These are phyloP conservation scores for Gossypium mustelinum DNA, from an alignment of 345 rosid species.

Conservation along the genomic window DNA sequence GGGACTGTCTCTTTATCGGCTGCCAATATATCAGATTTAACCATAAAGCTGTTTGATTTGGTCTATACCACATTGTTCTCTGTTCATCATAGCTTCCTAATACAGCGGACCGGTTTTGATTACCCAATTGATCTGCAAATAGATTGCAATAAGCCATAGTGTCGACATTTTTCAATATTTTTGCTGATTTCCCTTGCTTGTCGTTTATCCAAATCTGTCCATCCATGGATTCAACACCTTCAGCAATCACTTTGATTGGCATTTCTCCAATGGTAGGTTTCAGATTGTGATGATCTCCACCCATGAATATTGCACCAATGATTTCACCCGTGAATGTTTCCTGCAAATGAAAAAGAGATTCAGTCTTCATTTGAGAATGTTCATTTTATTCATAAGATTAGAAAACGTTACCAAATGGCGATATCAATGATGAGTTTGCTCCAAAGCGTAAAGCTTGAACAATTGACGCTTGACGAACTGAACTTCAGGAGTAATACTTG, in stretches of 20 bases:
- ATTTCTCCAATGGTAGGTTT: conserved; percentile 34
- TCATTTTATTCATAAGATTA: neutral
- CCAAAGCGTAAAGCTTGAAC: conserved; percentile 45
- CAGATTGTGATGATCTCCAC: conserved; percentile 33
- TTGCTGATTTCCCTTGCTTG: conserved; percentile 38
- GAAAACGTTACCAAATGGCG: conserved; percentile 48
- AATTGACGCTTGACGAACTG: conserved; percentile 44
- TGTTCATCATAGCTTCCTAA: conserved; percentile 76
- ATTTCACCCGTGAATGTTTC: conserved; percentile 78
- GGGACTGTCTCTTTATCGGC: conserved; percentile 21
- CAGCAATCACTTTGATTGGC: conserved; percentile 45
- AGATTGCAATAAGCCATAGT: conserved; percentile 32
- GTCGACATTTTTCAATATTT: conserved; percentile 44
- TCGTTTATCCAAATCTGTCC: conserved; percentile 45
- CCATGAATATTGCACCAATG: conserved; percentile 64
- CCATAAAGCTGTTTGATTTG: conserved; percentile 17
- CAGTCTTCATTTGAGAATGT: neutral
- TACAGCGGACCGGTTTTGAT: conserved; percentile 56
- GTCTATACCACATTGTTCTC: conserved; percentile 49
- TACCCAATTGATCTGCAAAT: conserved; percentile 45
- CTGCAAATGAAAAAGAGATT: conserved; percentile 30
- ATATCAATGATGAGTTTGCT: conserved; percentile 37
- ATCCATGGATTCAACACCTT: conserved; percentile 52
- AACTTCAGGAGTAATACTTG: conserved; percentile 50
- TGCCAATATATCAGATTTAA: neutral